Conservation (phyloP, 371 early-diverging fungal species). For the Sporodiniella umbellata region DNA sequence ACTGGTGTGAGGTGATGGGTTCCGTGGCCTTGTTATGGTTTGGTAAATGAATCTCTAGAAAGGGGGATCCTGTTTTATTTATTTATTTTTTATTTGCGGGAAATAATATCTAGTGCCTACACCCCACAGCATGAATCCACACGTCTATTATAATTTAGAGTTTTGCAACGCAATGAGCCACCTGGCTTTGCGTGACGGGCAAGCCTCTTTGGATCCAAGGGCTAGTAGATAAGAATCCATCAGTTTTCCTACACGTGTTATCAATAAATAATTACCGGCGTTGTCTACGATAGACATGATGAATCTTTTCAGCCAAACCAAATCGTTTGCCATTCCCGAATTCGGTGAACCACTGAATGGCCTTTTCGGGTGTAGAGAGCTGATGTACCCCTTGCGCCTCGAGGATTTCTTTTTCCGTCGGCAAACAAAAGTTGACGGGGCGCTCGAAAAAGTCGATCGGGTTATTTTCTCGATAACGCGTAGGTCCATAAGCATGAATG, state of each 20-base stretch:
- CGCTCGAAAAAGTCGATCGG: neutral
- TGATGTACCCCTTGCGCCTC: neutral
- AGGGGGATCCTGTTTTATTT: neutral
- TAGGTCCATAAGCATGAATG: neutral
- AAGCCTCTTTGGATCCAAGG: too few relatives aligned
- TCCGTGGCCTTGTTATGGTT: slow-evolving; percentile 10
- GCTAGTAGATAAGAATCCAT: neutral
- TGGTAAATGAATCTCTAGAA: too few relatives aligned
- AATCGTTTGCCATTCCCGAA: neutral
- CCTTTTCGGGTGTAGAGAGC: neutral
- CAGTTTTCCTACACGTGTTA: neutral
- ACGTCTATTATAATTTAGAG: neutral
- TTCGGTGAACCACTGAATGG: neutral
- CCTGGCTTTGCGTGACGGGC: too few relatives aligned
- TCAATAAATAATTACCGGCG: neutral
- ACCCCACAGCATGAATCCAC: neutral
- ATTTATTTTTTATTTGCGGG: neutral
- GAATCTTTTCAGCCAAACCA: neutral
- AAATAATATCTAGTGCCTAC: neutral
- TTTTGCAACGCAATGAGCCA: neutral
- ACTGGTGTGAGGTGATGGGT: slow-evolving; percentile 23
- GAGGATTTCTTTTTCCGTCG: neutral
- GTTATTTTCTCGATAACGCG: neutral
- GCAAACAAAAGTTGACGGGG: neutral
- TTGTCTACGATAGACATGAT: neutral